Percentiles rank a stretch among this genome's conserved stretches.
Evolutionary conservation across 2,329 filamentous ascomycete species (phyloP).

Genomic region (Domatiomyces globalis): DNA sequence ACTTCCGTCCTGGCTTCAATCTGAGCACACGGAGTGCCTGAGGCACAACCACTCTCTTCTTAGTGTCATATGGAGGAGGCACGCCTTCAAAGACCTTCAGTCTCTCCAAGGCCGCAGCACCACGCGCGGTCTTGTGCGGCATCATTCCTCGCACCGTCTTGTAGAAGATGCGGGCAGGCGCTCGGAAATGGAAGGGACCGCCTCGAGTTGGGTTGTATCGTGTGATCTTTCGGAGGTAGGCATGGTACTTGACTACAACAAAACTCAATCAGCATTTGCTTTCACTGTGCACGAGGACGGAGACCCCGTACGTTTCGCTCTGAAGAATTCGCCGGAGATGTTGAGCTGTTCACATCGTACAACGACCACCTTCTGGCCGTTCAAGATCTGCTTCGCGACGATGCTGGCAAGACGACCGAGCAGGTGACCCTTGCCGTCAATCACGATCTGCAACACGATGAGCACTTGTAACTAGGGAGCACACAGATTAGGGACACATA

Average conservation of each 20-base stretch:
- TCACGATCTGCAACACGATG: conserved; percentile 58
- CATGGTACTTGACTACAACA: conserved; percentile 25
- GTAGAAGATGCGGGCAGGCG: conserved; percentile 99
- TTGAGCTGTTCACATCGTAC: conserved; percentile 98
- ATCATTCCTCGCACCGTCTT: conserved; percentile 99
- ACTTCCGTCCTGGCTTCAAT: conserved; percentile 98
- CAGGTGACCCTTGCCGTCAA: conserved; percentile 99
- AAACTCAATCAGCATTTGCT: neutral
- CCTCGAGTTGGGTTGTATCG: conserved; percentile 98
- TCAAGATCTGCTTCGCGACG: conserved; percentile 29
- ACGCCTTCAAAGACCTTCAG: conserved; percentile 99
- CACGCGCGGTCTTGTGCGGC: conserved; percentile 98
- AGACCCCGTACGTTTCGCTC: conserved; percentile 74
- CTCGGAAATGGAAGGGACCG: conserved; percentile 99
- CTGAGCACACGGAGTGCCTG: conserved; percentile 93
- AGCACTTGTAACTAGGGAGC: conserved; percentile 3
- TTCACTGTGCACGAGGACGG: conserved; percentile 7
- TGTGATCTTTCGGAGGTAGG: conserved; percentile 99
- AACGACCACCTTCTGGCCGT: conserved; percentile 77
- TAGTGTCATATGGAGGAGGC: conserved; percentile 96
- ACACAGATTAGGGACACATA: conserved; percentile 31
- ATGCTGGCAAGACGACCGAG: conserved; percentile 68
- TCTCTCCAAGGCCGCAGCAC: conserved; percentile 89
- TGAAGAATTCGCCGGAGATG: conserved; percentile 99
- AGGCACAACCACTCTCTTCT: conserved; percentile 99